Evolutionary conservation across 1,284 basidiomycete genomes (phyloP), one percentile per base, ranked within the genome.

Genomic region (Golubevia pallescens): DNA sequence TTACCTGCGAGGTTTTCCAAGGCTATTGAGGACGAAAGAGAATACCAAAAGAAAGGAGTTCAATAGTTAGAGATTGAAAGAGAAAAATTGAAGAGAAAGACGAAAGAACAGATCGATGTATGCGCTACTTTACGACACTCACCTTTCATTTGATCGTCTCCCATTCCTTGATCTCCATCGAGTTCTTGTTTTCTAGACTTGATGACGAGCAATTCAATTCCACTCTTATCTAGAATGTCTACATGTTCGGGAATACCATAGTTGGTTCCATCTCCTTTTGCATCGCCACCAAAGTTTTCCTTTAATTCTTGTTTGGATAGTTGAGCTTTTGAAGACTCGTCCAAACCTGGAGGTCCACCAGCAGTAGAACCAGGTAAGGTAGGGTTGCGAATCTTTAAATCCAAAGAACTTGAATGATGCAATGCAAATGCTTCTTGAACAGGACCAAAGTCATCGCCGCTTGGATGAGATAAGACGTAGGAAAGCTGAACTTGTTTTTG

Each of bases 351-450:
- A 6, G 73, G 72, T 13, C 71, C 73, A 16, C 61, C 66, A 1
- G 71, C 68, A 16, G 69, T 69, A 1, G 73, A 70, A 4, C 67
- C 62, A 2, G 75, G 70, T n/a, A 75, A 59, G 0, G 74, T 77
- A 1, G 75, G 75, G 56, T 77, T 77, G 2, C 73, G 61, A 69
- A 77, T 75, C 58, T 75, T 71, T 38, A 77, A 53, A 0, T 66
- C 63, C 14, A 77, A 65, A 42, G 70, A 73, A 4, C 68, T 71
- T 6, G 67, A 70, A 1, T 62, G 57, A 52, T 73, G 65, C 56
- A 77, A 23, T n/a, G 73, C 75, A 7, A 77, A 63, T 61, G 75
- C 75, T 52, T 69, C 62, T 28, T 77, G 74, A 20, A 77, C 75
- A 21, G 57, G 57, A 6, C 75, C 75, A 57, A 77, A 75, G 21